These are phyloP conservation scores for Echria macrotheca DNA, from an alignment of 495 filamentous ascomycete species.

Conservation along the genomic window DNA sequence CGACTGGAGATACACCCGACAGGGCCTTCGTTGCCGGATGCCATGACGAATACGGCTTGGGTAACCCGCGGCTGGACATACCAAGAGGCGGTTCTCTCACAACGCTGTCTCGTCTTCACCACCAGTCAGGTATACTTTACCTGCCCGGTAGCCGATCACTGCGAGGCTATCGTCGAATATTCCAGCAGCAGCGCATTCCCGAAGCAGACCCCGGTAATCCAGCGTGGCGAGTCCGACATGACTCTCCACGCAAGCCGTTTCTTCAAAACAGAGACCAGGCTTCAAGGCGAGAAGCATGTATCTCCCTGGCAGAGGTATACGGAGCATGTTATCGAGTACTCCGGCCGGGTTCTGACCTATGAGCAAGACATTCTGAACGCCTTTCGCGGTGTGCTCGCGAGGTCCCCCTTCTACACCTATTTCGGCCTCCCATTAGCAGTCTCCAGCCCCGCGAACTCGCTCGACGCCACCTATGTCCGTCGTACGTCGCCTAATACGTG, in stretches of 20 bases:
- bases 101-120: constrained; percentile 15
- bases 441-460: background rate
- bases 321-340: background rate
- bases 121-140: constrained; percentile 28
- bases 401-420: background rate
- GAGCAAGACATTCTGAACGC: background rate
- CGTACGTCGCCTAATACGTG: background rate
- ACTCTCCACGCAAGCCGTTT: background rate
- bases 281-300: background rate
- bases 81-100: constrained; percentile 33
- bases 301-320: background rate
- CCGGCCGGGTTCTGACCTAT: background rate
- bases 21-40: background rate
- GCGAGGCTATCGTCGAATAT: background rate
- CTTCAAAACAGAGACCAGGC: background rate
- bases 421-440: background rate
- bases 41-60: constrained; percentile 17
- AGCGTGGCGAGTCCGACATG: background rate
- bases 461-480: background rate
- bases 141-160: background rate
- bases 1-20: background rate
- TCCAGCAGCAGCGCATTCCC: background rate
- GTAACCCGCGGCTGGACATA: constrained; percentile 37
- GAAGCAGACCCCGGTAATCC: background rate
- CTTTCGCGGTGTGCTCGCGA: constrained; percentile 1